Evolutionary conservation across 345 rosid genomes (phyloP), one percentile per base, ranked within the genome.

Genomic region (Citrus inodora): DNA sequence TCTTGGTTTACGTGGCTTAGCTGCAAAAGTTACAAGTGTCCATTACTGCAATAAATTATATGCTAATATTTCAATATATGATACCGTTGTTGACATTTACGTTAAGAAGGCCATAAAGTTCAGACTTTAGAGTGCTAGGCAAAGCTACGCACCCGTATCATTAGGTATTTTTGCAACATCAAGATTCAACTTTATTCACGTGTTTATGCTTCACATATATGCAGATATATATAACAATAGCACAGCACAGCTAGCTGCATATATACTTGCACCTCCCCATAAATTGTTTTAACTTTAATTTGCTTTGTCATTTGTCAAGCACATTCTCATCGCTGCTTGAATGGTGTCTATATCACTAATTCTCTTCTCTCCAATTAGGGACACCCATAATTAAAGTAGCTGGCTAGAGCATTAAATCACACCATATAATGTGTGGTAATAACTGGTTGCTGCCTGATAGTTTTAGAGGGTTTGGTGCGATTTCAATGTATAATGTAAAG

Each of bases 341-440:
- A 51, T 58, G 66, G 69, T 77, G 71, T 56, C 64, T 65, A 74
- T 73, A 74, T 78, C 38, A 69, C 40, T 46, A 46, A 13, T 16
- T 46, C 51, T 46, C 17, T 17, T 3, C 51, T 46, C 51, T 46
- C 32, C 72, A 42, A 70, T 25, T 35, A 70, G 80, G 51, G 81
- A 78, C 77, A 9, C 82, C 84, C 84, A 82, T 60, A 46, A 24
- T n/a, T 35, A 55, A 59, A 70, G 64, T 55, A 48, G 51, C 51
- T 3, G 51, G 28, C 40, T 42, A 78, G 53, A 64, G 58, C 84
- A 68, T 70, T 59, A 65, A 63, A 69, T 78, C 80, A 80, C 82
- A 81, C 76, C 73, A 79, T 71, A 71, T 60, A 9, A 55, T 77
- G 8, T 61, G 51, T 35, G 19, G 9, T 27, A 46, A 22, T 82